phyloP scores from a whole-genome alignment of 495 filamentous ascomycete genomes.

The Aspergillus asperescens region DNA sequence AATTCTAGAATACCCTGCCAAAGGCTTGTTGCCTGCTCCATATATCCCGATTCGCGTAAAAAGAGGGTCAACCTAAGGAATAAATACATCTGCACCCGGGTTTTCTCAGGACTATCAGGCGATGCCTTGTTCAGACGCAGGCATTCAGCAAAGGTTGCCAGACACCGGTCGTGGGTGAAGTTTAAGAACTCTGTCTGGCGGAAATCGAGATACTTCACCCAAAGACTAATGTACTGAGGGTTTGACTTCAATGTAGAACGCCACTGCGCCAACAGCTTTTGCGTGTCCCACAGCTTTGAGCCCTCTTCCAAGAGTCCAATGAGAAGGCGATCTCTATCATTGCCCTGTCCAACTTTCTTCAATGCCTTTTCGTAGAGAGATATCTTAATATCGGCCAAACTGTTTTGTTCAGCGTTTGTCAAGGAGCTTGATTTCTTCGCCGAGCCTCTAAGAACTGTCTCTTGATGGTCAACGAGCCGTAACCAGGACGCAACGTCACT shows the following conservation, averaged over 20 bases:
- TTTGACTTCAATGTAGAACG: constrained; percentile 52
- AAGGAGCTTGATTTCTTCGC: constrained; percentile 36
- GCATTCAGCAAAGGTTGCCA: constrained; percentile 50
- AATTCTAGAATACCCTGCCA: constrained; percentile 85
- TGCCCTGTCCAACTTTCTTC: constrained; percentile 42
- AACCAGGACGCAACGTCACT: constrained; percentile 69
- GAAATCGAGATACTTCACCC: constrained; percentile 71
- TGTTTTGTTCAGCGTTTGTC: constrained; percentile 57
- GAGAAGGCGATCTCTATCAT: constrained; percentile 51
- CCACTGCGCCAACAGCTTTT: constrained; percentile 61
- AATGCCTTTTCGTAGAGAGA: constrained; percentile 80
- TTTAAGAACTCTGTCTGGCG: constrained; percentile 60
- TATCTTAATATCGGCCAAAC: constrained; percentile 70
- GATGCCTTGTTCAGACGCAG: constrained; percentile 45
- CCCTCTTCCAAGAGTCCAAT: constrained; percentile 69
- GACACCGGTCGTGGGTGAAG: constrained; percentile 65
- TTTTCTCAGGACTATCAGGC: constrained; percentile 20
- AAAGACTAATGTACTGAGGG: constrained; percentile 56
- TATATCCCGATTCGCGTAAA: constrained; percentile 71
- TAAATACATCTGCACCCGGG: constrained; percentile 59
- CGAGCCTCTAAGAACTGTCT: constrained; percentile 48
- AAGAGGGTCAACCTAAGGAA: constrained; percentile 69
- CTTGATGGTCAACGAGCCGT: constrained; percentile 68
- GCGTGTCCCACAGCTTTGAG: constrained; percentile 62
- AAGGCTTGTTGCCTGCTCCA: constrained; percentile 68